These are phyloP conservation scores for Penicillium ochrochloron DNA, from an alignment of 495 filamentous ascomycete genomes.

Conservation along the genomic window DNA sequence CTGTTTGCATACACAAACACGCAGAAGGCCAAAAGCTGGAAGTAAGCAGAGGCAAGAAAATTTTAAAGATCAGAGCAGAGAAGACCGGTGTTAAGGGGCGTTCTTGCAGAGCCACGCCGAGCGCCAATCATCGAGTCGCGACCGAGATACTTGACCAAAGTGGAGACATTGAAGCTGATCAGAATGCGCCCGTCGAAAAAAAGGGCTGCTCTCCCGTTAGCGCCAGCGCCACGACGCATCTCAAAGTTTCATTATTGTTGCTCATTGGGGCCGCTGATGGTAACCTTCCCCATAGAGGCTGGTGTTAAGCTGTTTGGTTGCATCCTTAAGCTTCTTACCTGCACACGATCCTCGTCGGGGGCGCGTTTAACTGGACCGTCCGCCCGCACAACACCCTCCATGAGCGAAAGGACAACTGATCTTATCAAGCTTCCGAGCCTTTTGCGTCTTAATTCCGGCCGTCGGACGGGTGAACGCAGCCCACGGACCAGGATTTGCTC, in stretches of 20 bases:
- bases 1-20: not conserved
- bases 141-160: not conserved
- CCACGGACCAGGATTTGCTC: not conserved
- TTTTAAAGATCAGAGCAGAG: not conserved
- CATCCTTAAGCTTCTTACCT: not conserved
- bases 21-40: not conserved
- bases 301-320: slow-evolving; percentile 6
- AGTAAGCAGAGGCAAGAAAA: not conserved
- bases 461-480: not conserved
- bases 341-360: not conserved
- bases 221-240: slow-evolving; percentile 2
- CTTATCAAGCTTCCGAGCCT: not conserved
- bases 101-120: not conserved
- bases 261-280: not conserved
- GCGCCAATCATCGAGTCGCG: slow-evolving; percentile 1
- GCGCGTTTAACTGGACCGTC: not conserved
- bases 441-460: not conserved
- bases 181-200: slow-evolving; percentile 2
- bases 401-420: not conserved
- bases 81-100: slow-evolving; percentile 7
- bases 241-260: not conserved
- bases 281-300: slow-evolving; percentile 19
- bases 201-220: not conserved
- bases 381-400: not conserved
- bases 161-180: slow-evolving; percentile 4